Evolutionary conservation across 495 filamentous ascomycete species (phyloP), one percentile per base, ranked within the genome.

Genomic region (Penicillium mononematosum): DNA sequence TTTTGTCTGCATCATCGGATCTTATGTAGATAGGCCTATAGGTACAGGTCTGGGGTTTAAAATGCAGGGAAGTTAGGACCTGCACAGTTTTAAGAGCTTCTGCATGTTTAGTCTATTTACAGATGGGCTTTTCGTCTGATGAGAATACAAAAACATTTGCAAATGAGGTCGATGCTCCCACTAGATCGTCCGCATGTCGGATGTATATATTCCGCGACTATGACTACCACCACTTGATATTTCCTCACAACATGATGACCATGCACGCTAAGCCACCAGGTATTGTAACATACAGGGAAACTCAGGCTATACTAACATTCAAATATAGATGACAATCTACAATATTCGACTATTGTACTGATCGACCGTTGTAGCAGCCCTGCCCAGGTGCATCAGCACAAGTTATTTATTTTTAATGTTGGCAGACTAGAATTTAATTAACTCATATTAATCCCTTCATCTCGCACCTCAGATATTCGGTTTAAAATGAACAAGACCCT

Each of bases 21-120:
- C 65, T 55, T 64, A 65, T 66, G 68, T 74, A 72, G 67, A 69
- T 63, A 57, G 51, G 31, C 51, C 51, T 54, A 61, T 68, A 29
- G 7, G 27, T 29, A 58, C 66, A 68, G 61, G 50, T 60, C 55
- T 55, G 50, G 44, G 49, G 22, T 61, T 34, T 11, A 44, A 57
- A 55, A 56, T 55, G 55, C 63, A 63, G 54, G 22, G 25, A 44
- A 52, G 48, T n/a, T 11, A 44, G 49, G 34, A 32, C 42, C 47
- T n/a, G 54, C 16, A 47, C 42, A 60, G 56, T 39, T 49, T 44
- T 14, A 50, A 45, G 45, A 53, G 47, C 41, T 51, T 41, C 46
- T 45, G 48, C 41, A 52, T 58, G 16, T 52, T 55, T 51, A 17
- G 19, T 11, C 17, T 16, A 5, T 3, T 34, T 45, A 19, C 4